Percentiles rank a stretch among this genome's conserved stretches.
phyloP scores from a whole-genome alignment of 495 filamentous ascomycete species.

The Astrothelium macrocarpum region DNA sequence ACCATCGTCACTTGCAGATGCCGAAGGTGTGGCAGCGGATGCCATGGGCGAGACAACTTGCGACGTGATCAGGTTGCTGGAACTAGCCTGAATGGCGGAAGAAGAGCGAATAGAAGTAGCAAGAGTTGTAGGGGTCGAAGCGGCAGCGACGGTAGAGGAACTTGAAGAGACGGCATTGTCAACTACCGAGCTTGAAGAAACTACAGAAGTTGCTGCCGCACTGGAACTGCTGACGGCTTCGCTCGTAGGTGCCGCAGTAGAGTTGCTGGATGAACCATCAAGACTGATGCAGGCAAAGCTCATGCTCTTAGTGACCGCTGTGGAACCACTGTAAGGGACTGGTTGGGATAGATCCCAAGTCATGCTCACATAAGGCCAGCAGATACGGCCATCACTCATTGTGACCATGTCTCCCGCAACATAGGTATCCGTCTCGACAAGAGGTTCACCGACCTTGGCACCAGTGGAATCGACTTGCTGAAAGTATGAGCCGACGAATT shows the following conservation, averaged over 20 bases:
- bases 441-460: slow-evolving; percentile 34
- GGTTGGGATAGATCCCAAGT: slow-evolving; percentile 36
- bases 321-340: slow-evolving; percentile 1
- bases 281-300: slow-evolving; percentile 39
- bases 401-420: slow-evolving; percentile 47
- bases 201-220: not conserved
- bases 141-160: not conserved
- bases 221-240: not conserved
- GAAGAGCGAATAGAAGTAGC: not conserved
- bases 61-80: not conserved
- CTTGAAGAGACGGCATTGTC: not conserved
- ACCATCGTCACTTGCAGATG: not conserved
- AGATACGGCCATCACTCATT: slow-evolving; percentile 38
- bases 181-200: not conserved
- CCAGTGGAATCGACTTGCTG: slow-evolving; percentile 40
- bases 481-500: slow-evolving; percentile 43
- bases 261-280: not conserved
- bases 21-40: not conserved
- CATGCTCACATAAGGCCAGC: slow-evolving; percentile 49
- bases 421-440: slow-evolving; percentile 36
- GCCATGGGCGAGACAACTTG: not conserved
- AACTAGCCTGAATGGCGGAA: not conserved
- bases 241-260: not conserved
- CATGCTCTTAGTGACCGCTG: slow-evolving; percentile 30
- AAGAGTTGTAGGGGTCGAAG: not conserved